Evolutionary conservation across 1,139 yeast genomes (phyloP), one percentile per base, ranked within the genome.

Genomic region (Yarrowia galli): DNA sequence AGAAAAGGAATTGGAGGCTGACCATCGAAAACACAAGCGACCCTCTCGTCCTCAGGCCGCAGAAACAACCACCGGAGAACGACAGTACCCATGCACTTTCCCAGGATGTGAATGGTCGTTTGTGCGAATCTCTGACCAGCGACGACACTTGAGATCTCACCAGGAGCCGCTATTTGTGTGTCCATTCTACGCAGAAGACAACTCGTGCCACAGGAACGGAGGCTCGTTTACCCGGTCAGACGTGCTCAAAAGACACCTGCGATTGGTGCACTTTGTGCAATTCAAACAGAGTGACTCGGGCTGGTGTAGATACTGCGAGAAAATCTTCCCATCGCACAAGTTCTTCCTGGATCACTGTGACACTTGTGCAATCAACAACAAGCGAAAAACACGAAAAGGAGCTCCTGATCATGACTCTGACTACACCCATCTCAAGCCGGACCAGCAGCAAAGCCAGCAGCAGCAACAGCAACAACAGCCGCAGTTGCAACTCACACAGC

Each of bases 181-280:
- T 75, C 93, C 95, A 1, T 89, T 83, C 75, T 88, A 89, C 89
- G 81, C 81, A 67, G 79, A 82, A 60, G 89, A 87, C 71, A 86
- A 88, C 2, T 84, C 89, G 2, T 89, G 92, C 74, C 93, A 88
- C 75, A 81, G 89, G 67, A 88, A 88, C 71, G 90, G 89, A 15
- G 92, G 92, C 5, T 84, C 89, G 0, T 89, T 89, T 76, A 86
- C 85, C 72, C 79, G 93, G 66, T 78, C 88, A 69, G 93, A 89
- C 72, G 92, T 89, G 40, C 78, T 89, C 70, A 89, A 88, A 72
- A 81, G 93, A 66, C 93, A 89, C 75, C 79, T 89, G 69, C 82
- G 84, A 69, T 79, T 89, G 67, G 90, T 89, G 35, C 93, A 89
- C 76, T 87, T 81, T 74, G 87, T 85, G 36, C 85, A 74, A 69